Evolutionary conservation across 2,329 filamentous ascomycete species (phyloP), one percentile per base, ranked within the genome.

Genomic region (Rhexocercosporidium sp.): DNA sequence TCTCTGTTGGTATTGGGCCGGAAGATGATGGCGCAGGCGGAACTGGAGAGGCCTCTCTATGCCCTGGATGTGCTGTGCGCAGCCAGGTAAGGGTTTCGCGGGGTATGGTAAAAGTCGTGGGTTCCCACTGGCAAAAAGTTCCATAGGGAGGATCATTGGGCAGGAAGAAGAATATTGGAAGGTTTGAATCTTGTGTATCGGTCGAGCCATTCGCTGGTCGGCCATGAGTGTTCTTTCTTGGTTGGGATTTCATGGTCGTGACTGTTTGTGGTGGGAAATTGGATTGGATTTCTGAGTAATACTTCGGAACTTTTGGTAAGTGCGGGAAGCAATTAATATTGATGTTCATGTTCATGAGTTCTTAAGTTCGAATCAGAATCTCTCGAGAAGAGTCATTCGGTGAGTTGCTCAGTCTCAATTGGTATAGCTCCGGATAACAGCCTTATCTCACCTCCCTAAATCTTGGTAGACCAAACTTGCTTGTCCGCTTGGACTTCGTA

Each of bases 51-150:
- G 16, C 37, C 1, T 46, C 54, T 12, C 27, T 34, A 29, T 65
- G 18, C 25, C 20, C 51, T 75, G 72, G n/a, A 72, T 75, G 41
- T 77, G 59, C 59, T 6, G 51, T 59, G 16, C 44, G 67, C 0
- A 80, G 70, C 1, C 62, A 49, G 6, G 72, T 74, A 34, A 78
- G 78, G 12, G 76, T 67, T 1, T 62, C 63, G 39, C 75, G 76
- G 62, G 65, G 47, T 3, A 79, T 73, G 5, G 68, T 73, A 57
- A 80, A 79, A 1, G 20, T 67, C 18, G 75, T 70, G 7, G 72
- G 72, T 60, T 72, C 77, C 78, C 78, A 80, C 69, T 80, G 78
- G 67, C 78, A 80, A 66, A 80, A 76, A 60, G 78, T 75, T 59
- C 79, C 78, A 61, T 76, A 69, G 11, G 71, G 53, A 37, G 70